A percentile compares a stretch with the other conserved stretches of the same genome.
These are phyloP conservation scores for Pseudoperonospora humuli DNA, from an alignment of 352 stramenopile species.

Conservation along the genomic window DNA sequence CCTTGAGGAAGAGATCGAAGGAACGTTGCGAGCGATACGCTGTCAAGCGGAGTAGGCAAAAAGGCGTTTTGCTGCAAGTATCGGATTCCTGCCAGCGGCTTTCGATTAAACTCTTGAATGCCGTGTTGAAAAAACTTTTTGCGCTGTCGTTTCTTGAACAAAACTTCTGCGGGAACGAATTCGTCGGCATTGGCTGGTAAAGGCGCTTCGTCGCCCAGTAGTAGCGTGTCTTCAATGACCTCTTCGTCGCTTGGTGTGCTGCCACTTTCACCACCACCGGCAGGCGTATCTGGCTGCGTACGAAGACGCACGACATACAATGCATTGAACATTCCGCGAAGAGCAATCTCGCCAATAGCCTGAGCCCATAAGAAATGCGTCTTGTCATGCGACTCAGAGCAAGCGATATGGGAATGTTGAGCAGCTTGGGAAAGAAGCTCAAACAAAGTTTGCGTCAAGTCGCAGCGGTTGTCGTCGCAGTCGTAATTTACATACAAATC, in stretches of 20 bases:
- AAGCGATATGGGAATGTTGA: slow-evolving; percentile 54
- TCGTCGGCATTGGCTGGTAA: slow-evolving; percentile 4
- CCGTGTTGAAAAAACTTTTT: slow-evolving; percentile 83
- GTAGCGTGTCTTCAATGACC: slow-evolving; percentile 22
- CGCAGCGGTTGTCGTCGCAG: slow-evolving; percentile 94
- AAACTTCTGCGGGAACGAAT: slow-evolving; percentile 37
- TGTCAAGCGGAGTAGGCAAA: slow-evolving; percentile 66
- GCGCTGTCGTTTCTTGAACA: slow-evolving; percentile 59
- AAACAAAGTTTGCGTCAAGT: slow-evolving; percentile 90
- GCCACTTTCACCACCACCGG: slow-evolving; percentile 9
- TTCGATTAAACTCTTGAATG: slow-evolving; percentile 92
- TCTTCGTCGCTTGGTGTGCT: slow-evolving; percentile 20
- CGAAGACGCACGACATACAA: slow-evolving; percentile 67
- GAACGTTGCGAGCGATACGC: slow-evolving; percentile 78
- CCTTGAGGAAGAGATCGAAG: slow-evolving; percentile 71
- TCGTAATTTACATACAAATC: slow-evolving; percentile 99
- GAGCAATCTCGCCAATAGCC: slow-evolving; percentile 51
- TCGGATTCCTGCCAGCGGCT: slow-evolving; percentile 85
- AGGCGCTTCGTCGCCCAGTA: slow-evolving; percentile 22
- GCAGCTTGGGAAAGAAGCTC: slow-evolving; percentile 87
- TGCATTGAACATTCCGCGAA: slow-evolving; percentile 67
- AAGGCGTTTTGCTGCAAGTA: slow-evolving; percentile 77
- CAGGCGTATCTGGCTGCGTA: slow-evolving; percentile 27
- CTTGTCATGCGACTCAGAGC: slow-evolving; percentile 64
- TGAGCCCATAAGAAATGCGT: slow-evolving; percentile 63